These are phyloP conservation scores for Thermothelomyces thermophilus DNA, from an alignment of 2,329 filamentous ascomycete genomes.

Conservation along the genomic window DNA sequence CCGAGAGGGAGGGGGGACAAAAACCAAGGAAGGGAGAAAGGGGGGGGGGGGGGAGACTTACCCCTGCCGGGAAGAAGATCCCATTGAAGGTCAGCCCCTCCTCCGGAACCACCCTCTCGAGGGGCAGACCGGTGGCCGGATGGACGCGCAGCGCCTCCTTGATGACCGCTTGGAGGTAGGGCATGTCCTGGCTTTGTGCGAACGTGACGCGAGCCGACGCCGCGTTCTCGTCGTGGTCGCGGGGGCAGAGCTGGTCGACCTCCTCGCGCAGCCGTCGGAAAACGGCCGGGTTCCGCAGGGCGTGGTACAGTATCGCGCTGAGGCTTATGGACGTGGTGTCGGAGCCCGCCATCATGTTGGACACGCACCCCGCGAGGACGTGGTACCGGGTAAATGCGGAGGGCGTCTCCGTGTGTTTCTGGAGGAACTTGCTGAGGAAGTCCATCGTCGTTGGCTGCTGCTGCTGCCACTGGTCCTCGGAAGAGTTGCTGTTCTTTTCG, in stretches of 20 bases:
- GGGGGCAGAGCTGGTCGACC: background rate
- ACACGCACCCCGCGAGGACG: background rate
- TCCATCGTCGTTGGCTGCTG: background rate
- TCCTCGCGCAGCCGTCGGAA: background rate
- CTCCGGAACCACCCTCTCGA: background rate
- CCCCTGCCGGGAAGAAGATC: background rate
- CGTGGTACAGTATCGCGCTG: background rate
- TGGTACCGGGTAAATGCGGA: background rate
- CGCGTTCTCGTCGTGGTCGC: background rate
- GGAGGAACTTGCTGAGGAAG: background rate
- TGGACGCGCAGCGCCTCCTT: background rate
- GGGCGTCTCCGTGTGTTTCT: background rate
- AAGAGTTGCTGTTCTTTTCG: background rate
- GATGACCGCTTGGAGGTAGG: conserved; percentile 3
- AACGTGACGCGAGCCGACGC: background rate
- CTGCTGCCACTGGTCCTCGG: background rate
- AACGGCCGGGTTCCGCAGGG: background rate
- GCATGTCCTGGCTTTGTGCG: background rate
- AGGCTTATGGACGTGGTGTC: conserved; percentile 2
- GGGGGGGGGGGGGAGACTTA: background rate
- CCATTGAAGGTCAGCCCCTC: background rate
- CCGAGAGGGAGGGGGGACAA: no score
- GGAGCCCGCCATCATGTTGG: conserved; percentile 1
- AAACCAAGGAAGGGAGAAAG: no score
- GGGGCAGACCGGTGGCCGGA: conserved; percentile 3